Evolutionary conservation across 805 yeast genomes (phyloP).

Genomic region (Saturnispora mendoncae): DNA sequence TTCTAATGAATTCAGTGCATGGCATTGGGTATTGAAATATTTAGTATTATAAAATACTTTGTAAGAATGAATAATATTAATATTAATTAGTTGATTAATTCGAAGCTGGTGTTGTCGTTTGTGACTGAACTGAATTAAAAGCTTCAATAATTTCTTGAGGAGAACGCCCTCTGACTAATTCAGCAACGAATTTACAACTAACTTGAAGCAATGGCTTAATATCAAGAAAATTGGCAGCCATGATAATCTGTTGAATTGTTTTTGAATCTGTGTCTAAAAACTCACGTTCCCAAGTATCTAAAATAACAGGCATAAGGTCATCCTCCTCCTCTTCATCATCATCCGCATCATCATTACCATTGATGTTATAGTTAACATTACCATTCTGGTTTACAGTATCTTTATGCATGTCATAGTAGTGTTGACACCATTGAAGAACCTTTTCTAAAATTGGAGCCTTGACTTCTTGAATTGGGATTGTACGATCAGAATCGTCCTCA

Average conservation of each 20-base stretch:
- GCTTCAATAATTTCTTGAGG: constrained; percentile 69
- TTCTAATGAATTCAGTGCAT: not conserved
- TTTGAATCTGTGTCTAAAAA: constrained; percentile 84
- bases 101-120: too few relatives aligned
- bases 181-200: constrained; percentile 69
- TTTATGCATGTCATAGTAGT: constrained; percentile 9
- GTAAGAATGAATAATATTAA: too few relatives aligned
- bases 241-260: constrained; percentile 59
- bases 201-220: constrained; percentile 62
- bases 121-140: constrained; percentile 45
- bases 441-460: constrained; percentile 6
- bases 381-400: constrained; percentile 1
- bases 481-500: constrained; percentile 5
- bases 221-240: constrained; percentile 71
- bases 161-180: constrained; percentile 62
- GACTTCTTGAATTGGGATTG: constrained; percentile 11
- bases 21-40: constrained; percentile 6
- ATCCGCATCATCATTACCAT: constrained; percentile 18
- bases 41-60: not conserved
- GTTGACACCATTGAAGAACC: constrained; percentile 14
- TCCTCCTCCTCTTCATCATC: constrained; percentile 35
- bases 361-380: constrained; percentile 16
- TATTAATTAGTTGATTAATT: too few relatives aligned
- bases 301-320: constrained; percentile 53
- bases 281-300: constrained; percentile 66